Evolutionary conservation across 768 basidiomycete genomes (phyloP).

Genomic region (Chalciporus sphaerocephalus): DNA sequence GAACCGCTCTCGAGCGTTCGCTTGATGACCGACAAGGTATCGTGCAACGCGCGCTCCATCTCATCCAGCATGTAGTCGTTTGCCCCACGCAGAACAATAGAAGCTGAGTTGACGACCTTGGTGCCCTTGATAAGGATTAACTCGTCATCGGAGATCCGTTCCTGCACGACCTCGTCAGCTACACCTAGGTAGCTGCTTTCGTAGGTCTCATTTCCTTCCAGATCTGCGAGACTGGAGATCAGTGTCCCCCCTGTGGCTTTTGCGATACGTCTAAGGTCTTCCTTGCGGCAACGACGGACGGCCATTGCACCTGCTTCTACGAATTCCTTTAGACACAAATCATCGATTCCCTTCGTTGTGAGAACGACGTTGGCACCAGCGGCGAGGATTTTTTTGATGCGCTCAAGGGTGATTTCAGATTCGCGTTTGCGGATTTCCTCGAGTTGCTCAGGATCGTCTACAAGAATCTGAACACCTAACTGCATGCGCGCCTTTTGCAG

Average conservation of each 20-base stretch:
- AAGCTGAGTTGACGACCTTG: conserved; percentile 89
- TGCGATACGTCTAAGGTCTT: conserved; percentile 94
- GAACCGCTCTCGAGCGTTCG: conserved; percentile 93
- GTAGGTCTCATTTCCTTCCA: conserved; percentile 97
- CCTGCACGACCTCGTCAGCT: conserved; percentile 95
- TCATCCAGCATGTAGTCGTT: conserved; percentile 99
- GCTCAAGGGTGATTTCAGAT: conserved; percentile 91
- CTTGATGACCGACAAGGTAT: conserved; percentile 93
- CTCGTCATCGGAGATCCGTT: conserved; percentile 97
- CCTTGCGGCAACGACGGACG: conserved; percentile 94
- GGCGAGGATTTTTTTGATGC: conserved; percentile 92
- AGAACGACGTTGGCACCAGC: conserved; percentile 95
- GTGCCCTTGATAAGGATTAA: conserved; percentile 97
- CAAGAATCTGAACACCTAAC: conserved; percentile 92
- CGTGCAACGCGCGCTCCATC: conserved; percentile 97
- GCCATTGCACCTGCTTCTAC: conserved; percentile 99
- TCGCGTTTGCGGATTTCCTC: conserved; percentile 96
- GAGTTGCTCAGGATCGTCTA: conserved; percentile 93
- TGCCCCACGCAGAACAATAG: conserved; percentile 91
- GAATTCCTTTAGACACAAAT: conserved; percentile 96
- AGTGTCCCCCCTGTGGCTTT: conserved; percentile 95
- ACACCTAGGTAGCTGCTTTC: conserved; percentile 86
- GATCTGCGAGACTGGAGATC: conserved; percentile 87
- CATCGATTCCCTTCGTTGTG: conserved; percentile 98
- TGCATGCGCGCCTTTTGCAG: conserved; percentile 96